These are phyloP conservation scores for Plectranthus barbatus DNA, from an alignment of 257 asterid species.

Conservation along the genomic window DNA sequence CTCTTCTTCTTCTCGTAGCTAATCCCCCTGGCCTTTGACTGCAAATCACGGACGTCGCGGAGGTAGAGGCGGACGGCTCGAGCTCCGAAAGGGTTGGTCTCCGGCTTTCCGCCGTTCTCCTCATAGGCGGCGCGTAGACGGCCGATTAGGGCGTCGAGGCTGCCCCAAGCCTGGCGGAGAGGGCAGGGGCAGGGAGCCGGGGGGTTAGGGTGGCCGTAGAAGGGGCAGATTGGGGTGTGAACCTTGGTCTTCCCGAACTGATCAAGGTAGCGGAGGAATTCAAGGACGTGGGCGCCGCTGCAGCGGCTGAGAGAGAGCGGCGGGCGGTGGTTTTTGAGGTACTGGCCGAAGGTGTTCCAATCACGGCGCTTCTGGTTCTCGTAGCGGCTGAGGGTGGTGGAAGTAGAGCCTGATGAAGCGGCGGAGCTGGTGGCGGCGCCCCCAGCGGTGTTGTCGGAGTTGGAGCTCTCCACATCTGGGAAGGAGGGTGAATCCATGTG, in stretches of 20 bases:
- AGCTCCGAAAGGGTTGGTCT: slow-evolving; percentile 79
- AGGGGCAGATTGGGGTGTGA: slow-evolving; percentile 76
- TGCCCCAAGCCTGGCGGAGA: too few species aligned
- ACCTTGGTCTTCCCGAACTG: too few species aligned
- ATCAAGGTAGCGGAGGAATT: too few species aligned
- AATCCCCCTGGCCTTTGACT: slow-evolving; percentile 84
- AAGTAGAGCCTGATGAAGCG: slow-evolving; percentile 22
- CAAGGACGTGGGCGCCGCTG: too few species aligned
- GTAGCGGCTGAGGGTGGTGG: slow-evolving; percentile 61
- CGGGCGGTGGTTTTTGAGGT: slow-evolving; percentile 83
- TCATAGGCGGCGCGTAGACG: slow-evolving; percentile 88
- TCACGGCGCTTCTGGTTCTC: slow-evolving; percentile 90
- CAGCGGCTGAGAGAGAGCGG: slow-evolving; percentile 82
- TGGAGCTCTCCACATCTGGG: slow-evolving; percentile 43
- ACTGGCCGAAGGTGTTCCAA: too few species aligned
- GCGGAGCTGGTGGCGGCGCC: neutral
- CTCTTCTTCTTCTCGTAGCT: slow-evolving; percentile 94
- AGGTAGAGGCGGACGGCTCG: slow-evolving; percentile 85
- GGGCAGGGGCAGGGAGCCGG: too few species aligned
- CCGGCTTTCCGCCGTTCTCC: slow-evolving; percentile 89
- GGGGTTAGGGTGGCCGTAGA: slow-evolving; percentile 86
- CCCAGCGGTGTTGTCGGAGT: slow-evolving; percentile 29
- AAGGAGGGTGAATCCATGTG: slow-evolving; percentile 36
- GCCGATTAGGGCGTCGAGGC: slow-evolving; percentile 88
- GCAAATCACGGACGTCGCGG: slow-evolving; percentile 81